phyloP scores from a whole-genome alignment of 2,329 filamentous ascomycete genomes.

The Aureobasidium uvarum region DNA sequence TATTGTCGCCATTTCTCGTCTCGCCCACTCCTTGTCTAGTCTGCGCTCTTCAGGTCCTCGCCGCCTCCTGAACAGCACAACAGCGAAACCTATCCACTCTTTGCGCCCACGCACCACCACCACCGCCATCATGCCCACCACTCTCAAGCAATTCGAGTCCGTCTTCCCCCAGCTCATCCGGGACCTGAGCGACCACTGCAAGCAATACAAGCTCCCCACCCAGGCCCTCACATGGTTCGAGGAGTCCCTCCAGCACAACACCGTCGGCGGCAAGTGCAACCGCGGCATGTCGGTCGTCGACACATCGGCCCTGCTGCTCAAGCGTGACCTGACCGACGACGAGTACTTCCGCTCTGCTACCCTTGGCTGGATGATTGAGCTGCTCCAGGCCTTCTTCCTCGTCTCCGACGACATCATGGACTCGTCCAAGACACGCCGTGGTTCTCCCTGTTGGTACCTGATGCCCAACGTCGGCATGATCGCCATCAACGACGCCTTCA shows the following conservation, averaged over 20 bases:
- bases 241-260: slow-evolving; percentile 83
- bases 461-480: slow-evolving; percentile 87
- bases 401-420: slow-evolving; percentile 99
- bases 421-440: slow-evolving; percentile 86
- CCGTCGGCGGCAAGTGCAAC: slow-evolving; percentile 95
- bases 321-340: slow-evolving; percentile 67
- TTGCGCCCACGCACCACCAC: slow-evolving; percentile 15
- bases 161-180: slow-evolving; percentile 84
- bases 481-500: slow-evolving; percentile 97
- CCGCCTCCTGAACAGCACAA: neutral
- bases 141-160: slow-evolving; percentile 81
- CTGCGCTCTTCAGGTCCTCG: slow-evolving; percentile 15
- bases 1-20: slow-evolving; percentile 4
- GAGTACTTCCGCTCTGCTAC: slow-evolving; percentile 87
- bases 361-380: slow-evolving; percentile 95
- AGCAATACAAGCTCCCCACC: slow-evolving; percentile 77
- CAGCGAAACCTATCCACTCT: neutral
- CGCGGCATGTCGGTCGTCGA: slow-evolving; percentile 97
- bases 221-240: slow-evolving; percentile 84
- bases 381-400: slow-evolving; percentile 98
- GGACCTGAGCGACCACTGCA: slow-evolving; percentile 74
- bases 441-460: slow-evolving; percentile 95
- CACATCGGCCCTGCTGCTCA: slow-evolving; percentile 76
- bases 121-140: slow-evolving; percentile 61
- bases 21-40: slow-evolving; percentile 5